phyloP scores from a whole-genome alignment of 2,329 filamentous ascomycete species.

The Parastagonospora avenae region DNA sequence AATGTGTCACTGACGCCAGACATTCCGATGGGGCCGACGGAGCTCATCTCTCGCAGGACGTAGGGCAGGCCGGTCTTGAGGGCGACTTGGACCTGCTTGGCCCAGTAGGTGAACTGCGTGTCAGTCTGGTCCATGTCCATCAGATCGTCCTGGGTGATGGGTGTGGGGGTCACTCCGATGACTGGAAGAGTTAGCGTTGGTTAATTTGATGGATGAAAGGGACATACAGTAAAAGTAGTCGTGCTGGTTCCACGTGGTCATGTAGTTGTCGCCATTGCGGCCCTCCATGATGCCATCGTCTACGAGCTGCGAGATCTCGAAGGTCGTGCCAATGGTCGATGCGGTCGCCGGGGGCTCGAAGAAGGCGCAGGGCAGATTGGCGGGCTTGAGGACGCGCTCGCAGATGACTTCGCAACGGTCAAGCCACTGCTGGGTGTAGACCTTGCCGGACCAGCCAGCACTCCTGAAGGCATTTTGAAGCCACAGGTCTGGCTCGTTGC shows the following conservation, averaged over 20 bases:
- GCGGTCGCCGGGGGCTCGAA: conserved; percentile 58
- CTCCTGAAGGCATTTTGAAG: conserved; percentile 53
- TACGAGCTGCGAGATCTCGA: conserved; percentile 52
- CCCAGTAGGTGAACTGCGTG: conserved; percentile 55
- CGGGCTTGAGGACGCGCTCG: conserved; percentile 52
- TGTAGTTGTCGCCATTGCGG: conserved; percentile 45
- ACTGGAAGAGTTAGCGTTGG: conserved; percentile 35
- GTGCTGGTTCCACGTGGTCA: conserved; percentile 58
- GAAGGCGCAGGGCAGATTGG: conserved; percentile 48
- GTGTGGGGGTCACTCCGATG: conserved; percentile 53
- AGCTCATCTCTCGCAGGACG: conserved; percentile 58
- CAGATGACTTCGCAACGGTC: conserved; percentile 52
- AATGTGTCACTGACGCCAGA: conserved; percentile 55
- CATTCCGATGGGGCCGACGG: conserved; percentile 56
- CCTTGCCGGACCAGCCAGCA: conserved; percentile 50
- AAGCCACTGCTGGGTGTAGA: conserved; percentile 55
- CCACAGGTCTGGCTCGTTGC: conserved; percentile 52
- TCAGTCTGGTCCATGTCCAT: conserved; percentile 55
- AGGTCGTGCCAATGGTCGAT: conserved; percentile 58
- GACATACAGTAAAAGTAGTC: conserved; percentile 57
- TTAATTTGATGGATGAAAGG: not conserved
- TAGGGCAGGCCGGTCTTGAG: conserved; percentile 52
- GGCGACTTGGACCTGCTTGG: conserved; percentile 50
- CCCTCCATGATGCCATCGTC: conserved; percentile 46
- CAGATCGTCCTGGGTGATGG: conserved; percentile 52